phyloP scores from a whole-genome alignment of 768 basidiomycete genomes.

The Psilocybe tampanensis region DNA sequence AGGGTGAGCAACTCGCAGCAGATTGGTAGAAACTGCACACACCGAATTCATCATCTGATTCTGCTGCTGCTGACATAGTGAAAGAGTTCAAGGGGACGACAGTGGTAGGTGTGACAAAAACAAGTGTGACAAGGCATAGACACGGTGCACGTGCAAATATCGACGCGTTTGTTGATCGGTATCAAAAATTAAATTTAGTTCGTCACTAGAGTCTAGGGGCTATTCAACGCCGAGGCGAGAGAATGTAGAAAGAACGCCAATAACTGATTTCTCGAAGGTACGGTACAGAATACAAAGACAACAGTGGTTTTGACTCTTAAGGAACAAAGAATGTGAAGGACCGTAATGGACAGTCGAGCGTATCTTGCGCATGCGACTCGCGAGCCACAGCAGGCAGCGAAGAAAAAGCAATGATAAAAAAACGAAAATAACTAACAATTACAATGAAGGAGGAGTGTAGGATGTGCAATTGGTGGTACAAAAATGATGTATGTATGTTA shows the following conservation, averaged over 20 bases:
- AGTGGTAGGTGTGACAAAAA: slow-evolving; percentile 21
- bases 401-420: not conserved
- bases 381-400: not conserved
- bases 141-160: slow-evolving; percentile 13
- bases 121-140: slow-evolving; percentile 16
- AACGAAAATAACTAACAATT: not conserved
- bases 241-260: too few species aligned
- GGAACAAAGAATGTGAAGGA: not conserved
- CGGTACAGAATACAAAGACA: not conserved
- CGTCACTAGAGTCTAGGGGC: too few species aligned
- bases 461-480: not conserved
- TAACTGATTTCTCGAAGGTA: too few species aligned
- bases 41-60: slow-evolving; percentile 21
- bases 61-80: not conserved
- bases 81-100: slow-evolving; percentile 3
- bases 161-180: slow-evolving; percentile 8
- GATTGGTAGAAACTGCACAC: not conserved
- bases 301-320: too few species aligned
- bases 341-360: not conserved
- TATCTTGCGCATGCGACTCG: too few species aligned
- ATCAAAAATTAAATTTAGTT: too few species aligned
- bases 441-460: not conserved
- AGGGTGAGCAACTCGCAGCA: not conserved
- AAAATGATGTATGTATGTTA: not conserved
- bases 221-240: too few species aligned